These are phyloP conservation scores for Carex arenaria DNA, from an alignment of 202 grass and related monocot species.

Conservation along the genomic window DNA sequence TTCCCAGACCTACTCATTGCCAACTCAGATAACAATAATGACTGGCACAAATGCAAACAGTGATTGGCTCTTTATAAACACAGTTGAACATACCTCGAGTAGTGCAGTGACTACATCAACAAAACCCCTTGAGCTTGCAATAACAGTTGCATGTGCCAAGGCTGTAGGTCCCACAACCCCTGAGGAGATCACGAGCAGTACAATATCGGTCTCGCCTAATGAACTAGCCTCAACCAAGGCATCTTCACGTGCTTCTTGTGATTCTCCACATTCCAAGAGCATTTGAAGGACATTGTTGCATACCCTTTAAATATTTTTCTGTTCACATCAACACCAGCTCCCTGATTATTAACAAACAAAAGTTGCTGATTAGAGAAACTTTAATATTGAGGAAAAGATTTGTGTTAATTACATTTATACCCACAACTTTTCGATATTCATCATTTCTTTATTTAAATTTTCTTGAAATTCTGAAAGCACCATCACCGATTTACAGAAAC, in stretches of 20 bases:
- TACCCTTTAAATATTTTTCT: slow-evolving; percentile 54
- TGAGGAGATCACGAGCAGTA: slow-evolving; percentile 34
- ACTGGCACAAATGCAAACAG: not conserved
- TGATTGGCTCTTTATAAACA: not conserved
- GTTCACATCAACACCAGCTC: slow-evolving; percentile 49
- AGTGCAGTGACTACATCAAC: slow-evolving; percentile 34
- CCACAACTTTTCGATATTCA: not conserved
- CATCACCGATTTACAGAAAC: not conserved
- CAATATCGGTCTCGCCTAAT: slow-evolving; percentile 31
- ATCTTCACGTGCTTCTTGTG: slow-evolving; percentile 46
- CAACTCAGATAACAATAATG: not conserved
- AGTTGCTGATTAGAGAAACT: not conserved
- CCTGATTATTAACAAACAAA: slow-evolving; percentile 21
- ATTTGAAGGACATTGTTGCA: slow-evolving; percentile 44
- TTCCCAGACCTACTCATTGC: not conserved
- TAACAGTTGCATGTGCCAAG: slow-evolving; percentile 38
- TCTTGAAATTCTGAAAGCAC: not conserved
- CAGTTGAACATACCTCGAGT: slow-evolving; percentile 32
- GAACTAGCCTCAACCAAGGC: slow-evolving; percentile 42
- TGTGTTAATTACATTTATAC: not conserved
- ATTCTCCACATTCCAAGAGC: slow-evolving; percentile 41
- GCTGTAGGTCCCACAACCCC: slow-evolving; percentile 28
- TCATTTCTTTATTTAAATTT: not conserved
- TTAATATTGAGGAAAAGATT: not conserved
- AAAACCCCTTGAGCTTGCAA: slow-evolving; percentile 52